Percentiles rank a stretch among this genome's conserved stretches.
These are phyloP conservation scores for Botrytis pseudocinerea DNA, from an alignment of 2,329 filamentous ascomycete species.

Conservation along the genomic window DNA sequence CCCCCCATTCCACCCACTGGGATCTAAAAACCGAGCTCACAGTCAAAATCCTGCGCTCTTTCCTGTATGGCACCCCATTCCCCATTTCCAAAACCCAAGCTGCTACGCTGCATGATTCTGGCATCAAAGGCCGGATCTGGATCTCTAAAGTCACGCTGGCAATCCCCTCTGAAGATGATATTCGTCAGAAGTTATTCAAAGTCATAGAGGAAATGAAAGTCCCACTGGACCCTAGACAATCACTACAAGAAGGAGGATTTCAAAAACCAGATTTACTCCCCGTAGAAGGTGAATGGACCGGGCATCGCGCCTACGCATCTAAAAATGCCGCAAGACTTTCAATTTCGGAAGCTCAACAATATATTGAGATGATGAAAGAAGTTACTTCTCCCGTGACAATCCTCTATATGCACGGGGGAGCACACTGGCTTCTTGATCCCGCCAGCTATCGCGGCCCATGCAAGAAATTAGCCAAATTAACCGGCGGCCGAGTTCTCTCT, in stretches of 20 bases:
- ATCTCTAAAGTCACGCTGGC: conserved; percentile 69
- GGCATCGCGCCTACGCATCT: conserved; percentile 59
- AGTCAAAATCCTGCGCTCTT: conserved; percentile 67
- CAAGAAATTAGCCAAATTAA: conserved; percentile 65
- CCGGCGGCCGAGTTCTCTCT: conserved; percentile 61
- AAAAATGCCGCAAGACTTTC: conserved; percentile 52
- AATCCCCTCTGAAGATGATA: conserved; percentile 54
- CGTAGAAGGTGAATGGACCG: conserved; percentile 76
- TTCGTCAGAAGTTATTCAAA: conserved; percentile 57
- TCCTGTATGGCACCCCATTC: conserved; percentile 47
- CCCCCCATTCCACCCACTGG: conserved; percentile 72
- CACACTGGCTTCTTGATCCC: conserved; percentile 72
- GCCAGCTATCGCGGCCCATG: conserved; percentile 60
- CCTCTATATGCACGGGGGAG: conserved; percentile 76
- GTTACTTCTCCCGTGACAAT: conserved; percentile 62
- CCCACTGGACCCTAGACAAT: conserved; percentile 26
- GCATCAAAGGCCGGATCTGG: conserved; percentile 80
- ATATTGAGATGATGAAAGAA: conserved; percentile 66
- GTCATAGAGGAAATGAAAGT: conserved; percentile 56
- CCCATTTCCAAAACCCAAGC: conserved; percentile 63
- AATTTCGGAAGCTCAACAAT: conserved; percentile 65
- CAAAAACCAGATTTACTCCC: conserved; percentile 53
- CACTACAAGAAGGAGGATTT: conserved; percentile 33
- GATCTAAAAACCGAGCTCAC: conserved; percentile 74
- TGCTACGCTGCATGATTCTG: conserved; percentile 59